Conservation (phyloP, 371 early-diverging fungal genomes). For the Mortierella sp. region DNA sequence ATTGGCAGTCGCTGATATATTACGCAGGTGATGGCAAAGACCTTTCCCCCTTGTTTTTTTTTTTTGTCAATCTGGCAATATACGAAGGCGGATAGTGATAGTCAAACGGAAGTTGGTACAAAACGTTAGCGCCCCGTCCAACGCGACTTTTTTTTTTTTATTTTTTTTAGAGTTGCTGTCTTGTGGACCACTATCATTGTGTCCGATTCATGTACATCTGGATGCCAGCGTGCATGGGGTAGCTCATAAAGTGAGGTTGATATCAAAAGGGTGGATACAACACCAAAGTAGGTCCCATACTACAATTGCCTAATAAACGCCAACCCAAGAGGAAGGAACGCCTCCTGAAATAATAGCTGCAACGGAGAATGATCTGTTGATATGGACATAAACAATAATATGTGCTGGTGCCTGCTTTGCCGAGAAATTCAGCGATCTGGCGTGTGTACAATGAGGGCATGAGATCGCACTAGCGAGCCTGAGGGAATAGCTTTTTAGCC, state of each 20-base stretch:
- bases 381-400: not conserved
- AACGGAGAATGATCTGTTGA: not conserved
- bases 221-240: not conserved
- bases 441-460: not conserved
- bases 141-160: not conserved
- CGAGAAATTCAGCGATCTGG: not conserved
- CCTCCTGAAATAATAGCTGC: constrained; percentile 6
- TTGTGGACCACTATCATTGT: not conserved
- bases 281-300: not conserved
- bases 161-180: not conserved
- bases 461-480: not conserved
- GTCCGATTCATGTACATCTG: not conserved
- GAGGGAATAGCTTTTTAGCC: not conserved
- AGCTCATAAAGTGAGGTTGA: not conserved
- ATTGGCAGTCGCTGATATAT: not conserved
- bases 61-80: not conserved
- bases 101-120: not conserved
- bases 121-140: not conserved
- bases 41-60: not conserved
- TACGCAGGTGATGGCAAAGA: constrained; percentile 3
- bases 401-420: not conserved
- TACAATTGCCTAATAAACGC: not conserved
- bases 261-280: no score
- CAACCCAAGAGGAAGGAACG: not conserved
- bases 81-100: not conserved